Evolutionary conservation across 2,329 filamentous ascomycete genomes (phyloP).

Genomic region (Hawksworthiomyces lignivorus): DNA sequence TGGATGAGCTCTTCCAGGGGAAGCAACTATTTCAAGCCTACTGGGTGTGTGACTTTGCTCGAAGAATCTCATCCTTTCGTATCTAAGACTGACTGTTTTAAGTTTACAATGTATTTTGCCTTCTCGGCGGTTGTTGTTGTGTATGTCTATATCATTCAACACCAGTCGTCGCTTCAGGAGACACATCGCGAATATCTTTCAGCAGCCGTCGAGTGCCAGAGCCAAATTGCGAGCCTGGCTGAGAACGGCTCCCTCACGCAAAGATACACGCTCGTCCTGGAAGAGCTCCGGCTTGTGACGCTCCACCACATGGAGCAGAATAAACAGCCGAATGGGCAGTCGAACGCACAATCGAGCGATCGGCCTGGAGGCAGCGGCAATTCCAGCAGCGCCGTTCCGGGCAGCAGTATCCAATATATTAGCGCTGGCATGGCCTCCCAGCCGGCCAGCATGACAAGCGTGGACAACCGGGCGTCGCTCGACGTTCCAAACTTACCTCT

Average conservation of each 20-base stretch:
- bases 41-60: background rate
- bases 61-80: background rate
- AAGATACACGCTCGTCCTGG: slow-evolving; percentile 16
- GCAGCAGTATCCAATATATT: no score
- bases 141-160: slow-evolving; percentile 36
- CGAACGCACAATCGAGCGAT: background rate
- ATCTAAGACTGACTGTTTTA: background rate
- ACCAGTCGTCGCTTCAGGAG: slow-evolving; percentile 20
- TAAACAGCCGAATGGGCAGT: background rate
- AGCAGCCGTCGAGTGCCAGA: slow-evolving; percentile 32
- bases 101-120: slow-evolving; percentile 35
- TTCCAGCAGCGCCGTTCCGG: no score
- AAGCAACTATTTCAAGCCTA: slow-evolving; percentile 5
- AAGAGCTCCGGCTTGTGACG: slow-evolving; percentile 8
- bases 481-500: background rate
- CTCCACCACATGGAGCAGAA: background rate
- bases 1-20: slow-evolving; percentile 27
- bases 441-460: background rate
- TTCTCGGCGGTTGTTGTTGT: slow-evolving; percentile 37
- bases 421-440: background rate
- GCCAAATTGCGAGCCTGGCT: slow-evolving; percentile 29
- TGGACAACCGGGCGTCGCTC: background rate
- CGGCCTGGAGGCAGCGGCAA: no score
- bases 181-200: slow-evolving; percentile 25
- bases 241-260: slow-evolving; percentile 30